Conservation (phyloP, 352 stramenopile genomes). For the Globisporangium cederbergense region DNA sequence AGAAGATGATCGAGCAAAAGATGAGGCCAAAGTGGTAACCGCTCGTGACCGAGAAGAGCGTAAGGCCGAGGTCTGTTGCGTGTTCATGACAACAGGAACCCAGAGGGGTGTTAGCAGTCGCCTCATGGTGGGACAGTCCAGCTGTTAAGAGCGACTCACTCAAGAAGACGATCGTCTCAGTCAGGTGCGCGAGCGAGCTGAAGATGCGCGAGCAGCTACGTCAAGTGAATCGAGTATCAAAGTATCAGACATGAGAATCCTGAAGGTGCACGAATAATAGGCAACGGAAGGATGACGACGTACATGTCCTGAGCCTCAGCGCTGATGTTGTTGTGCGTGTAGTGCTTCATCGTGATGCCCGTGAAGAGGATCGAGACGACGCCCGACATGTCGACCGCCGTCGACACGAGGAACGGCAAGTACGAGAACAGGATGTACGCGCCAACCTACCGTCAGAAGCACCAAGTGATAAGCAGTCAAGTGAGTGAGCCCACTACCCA, state of each 20-base stretch:
- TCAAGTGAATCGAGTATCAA: not conserved
- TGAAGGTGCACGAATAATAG: not conserved
- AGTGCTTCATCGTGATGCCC: constrained; percentile 89
- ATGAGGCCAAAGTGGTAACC: constrained; percentile 82
- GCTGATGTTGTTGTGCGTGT: constrained; percentile 84
- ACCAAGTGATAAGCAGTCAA: not conserved
- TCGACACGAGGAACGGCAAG: constrained; percentile 72
- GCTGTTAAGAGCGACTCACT: constrained; percentile 33
- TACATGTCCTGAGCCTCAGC: constrained; percentile 74
- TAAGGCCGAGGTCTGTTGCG: constrained; percentile 83
- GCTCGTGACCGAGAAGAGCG: constrained; percentile 76
- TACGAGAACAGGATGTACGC: constrained; percentile 87
- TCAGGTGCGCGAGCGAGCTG: constrained; percentile 85
- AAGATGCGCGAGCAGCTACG: constrained; percentile 80
- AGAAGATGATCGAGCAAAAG: constrained; percentile 81
- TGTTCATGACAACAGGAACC: not conserved
- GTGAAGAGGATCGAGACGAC: constrained; percentile 95
- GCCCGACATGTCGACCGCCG: constrained; percentile 78
- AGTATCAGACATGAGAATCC: not conserved
- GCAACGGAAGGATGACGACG: constrained; percentile 5
- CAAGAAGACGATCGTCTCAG: constrained; percentile 92
- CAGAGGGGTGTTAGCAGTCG: not conserved
- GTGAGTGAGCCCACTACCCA: not conserved
- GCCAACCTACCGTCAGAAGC: constrained; percentile 16
- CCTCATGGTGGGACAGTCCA: not conserved